Evolutionary conservation across 208 protist genomes (phyloP).

Genomic region (Trypanosoma rangeli): DNA sequence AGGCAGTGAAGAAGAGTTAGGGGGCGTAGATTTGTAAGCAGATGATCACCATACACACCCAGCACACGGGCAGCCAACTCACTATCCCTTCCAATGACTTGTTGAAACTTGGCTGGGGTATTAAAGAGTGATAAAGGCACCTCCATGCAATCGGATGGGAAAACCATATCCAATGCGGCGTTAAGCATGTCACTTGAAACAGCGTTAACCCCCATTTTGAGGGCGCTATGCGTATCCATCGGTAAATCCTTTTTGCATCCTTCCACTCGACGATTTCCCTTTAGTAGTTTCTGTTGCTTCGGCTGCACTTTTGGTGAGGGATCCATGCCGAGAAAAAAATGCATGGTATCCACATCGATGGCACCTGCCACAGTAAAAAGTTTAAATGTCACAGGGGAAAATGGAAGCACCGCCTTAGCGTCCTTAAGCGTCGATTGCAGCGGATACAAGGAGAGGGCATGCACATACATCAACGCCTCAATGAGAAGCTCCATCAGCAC

Average conservation of each 20-base stretch:
- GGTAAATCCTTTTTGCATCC: slow-evolving; percentile 15
- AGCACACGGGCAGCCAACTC: slow-evolving; percentile 51
- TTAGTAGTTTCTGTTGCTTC: slow-evolving; percentile 18
- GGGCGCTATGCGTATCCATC: neutral
- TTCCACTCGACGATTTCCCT: neutral
- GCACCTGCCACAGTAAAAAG: slow-evolving; percentile 41
- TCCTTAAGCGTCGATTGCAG: slow-evolving; percentile 43
- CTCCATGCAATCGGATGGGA: slow-evolving; percentile 46
- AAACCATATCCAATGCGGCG: slow-evolving; percentile 40
- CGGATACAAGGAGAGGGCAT: slow-evolving; percentile 56
- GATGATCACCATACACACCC: slow-evolving; percentile 42
- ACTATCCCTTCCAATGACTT: slow-evolving; percentile 46
- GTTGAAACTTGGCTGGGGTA: slow-evolving; percentile 51
- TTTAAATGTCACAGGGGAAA: slow-evolving; percentile 43
- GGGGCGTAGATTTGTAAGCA: slow-evolving; percentile 50
- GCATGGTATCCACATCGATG: slow-evolving; percentile 44
- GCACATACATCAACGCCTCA: slow-evolving; percentile 33
- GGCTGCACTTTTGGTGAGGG: neutral
- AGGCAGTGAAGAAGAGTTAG: slow-evolving; percentile 52
- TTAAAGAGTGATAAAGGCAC: slow-evolving; percentile 58
- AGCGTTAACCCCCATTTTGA: neutral
- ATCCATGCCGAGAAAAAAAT: slow-evolving; percentile 45
- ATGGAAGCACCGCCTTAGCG: slow-evolving; percentile 37
- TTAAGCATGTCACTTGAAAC: slow-evolving; percentile 37
- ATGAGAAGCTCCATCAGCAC: slow-evolving; percentile 46